phyloP scores from a whole-genome alignment of 176 grass and related monocot species.

The Phragmites australis region DNA sequence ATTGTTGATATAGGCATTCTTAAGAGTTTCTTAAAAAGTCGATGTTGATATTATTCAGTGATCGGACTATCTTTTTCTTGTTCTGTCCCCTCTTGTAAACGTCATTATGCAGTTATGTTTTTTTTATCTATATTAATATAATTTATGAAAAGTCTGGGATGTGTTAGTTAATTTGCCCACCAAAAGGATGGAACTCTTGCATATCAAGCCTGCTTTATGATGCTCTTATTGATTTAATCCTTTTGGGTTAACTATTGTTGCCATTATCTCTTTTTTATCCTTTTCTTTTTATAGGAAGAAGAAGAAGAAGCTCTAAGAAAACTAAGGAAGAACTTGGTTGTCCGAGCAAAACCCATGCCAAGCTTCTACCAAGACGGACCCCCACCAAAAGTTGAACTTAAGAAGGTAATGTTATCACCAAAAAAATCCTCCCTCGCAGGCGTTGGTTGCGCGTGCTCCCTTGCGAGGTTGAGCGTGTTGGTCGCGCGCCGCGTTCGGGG shows the following conservation, averaged over 20 bases:
- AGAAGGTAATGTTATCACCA: constrained; percentile 82
- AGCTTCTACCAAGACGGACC: constrained; percentile 91
- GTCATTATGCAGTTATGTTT: background rate
- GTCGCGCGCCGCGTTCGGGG: no score
- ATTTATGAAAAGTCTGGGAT: background rate
- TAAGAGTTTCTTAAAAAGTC: background rate
- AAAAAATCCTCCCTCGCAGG: no score
- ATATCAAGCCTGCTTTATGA: constrained; percentile 15
- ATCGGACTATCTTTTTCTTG: background rate
- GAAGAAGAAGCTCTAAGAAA: constrained; percentile 85
- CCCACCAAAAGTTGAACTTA: constrained; percentile 84
- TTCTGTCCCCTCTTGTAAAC: constrained; percentile 7
- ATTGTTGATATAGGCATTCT: no score
- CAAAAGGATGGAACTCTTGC: background rate
- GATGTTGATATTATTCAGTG: background rate
- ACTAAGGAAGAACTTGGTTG: constrained; percentile 83
- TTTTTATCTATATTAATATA: background rate
- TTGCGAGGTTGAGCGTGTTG: no score
- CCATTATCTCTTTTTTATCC: background rate
- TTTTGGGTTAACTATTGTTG: constrained; percentile 3
- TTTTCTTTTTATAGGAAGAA: constrained; percentile 70
- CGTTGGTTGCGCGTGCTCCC: no score
- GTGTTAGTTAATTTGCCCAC: background rate
- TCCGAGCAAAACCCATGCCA: constrained; percentile 89
- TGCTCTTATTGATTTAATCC: constrained; percentile 8